phyloP scores from a whole-genome alignment of 2,329 filamentous ascomycete genomes.

The Fusarium sp. region DNA sequence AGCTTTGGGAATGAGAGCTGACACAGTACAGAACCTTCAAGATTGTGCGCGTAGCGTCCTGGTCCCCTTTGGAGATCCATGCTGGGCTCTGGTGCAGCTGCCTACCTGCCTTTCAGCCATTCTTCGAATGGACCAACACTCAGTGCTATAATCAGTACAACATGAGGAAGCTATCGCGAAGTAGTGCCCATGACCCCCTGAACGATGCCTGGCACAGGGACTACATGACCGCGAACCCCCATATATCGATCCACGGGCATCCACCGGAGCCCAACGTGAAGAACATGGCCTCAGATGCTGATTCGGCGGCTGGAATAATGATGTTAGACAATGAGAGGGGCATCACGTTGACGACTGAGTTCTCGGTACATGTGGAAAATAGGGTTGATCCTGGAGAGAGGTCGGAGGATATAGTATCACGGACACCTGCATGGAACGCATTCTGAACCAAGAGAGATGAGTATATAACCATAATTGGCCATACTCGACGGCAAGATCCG shows the following conservation, averaged over 20 bases:
- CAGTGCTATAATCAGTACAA: slow-evolving; percentile 23
- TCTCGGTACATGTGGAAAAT: slow-evolving; percentile 36
- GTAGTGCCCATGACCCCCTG: slow-evolving; percentile 17
- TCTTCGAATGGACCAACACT: slow-evolving; percentile 44
- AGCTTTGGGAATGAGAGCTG: neutral
- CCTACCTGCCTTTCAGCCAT: slow-evolving; percentile 54
- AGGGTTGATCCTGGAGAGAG: slow-evolving; percentile 18
- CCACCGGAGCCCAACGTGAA: neutral
- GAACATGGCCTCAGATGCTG: slow-evolving; percentile 14
- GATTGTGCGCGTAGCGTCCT: slow-evolving; percentile 51
- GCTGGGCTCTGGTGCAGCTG: slow-evolving; percentile 57
- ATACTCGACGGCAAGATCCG: neutral
- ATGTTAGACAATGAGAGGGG: slow-evolving; percentile 28
- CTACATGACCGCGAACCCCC: slow-evolving; percentile 22
- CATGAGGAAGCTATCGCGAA: slow-evolving; percentile 35
- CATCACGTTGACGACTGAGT: slow-evolving; percentile 38
- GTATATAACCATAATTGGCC: neutral
- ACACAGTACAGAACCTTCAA: slow-evolving; percentile 49
- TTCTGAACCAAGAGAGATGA: slow-evolving; percentile 11
- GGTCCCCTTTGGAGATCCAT: slow-evolving; percentile 56
- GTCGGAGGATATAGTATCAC: slow-evolving; percentile 22
- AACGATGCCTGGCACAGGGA: slow-evolving; percentile 26
- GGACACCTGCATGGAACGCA: slow-evolving; percentile 32
- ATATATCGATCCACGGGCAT: slow-evolving; percentile 7
- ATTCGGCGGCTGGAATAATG: slow-evolving; percentile 25